Conservation (phyloP, 495 filamentous ascomycete species). For the Lasiosphaeria miniovina region DNA sequence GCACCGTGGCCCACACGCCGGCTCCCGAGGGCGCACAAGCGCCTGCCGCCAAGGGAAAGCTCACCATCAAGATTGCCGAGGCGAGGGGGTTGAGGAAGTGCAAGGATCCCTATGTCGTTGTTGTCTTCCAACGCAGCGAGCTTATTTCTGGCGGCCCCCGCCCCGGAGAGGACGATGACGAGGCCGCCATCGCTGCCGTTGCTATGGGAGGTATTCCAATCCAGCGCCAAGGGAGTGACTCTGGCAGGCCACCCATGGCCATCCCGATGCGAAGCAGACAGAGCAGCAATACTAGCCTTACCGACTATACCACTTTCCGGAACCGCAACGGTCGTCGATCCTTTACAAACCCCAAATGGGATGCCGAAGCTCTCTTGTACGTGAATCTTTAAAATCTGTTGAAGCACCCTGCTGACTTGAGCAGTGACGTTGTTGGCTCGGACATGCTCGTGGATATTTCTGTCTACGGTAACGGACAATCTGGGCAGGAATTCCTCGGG, state of each 20-base stretch:
- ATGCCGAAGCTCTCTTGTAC: slow-evolving; percentile 93
- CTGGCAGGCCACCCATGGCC: slow-evolving; percentile 71
- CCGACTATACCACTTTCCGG: slow-evolving; percentile 68
- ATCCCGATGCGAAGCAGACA: slow-evolving; percentile 95
- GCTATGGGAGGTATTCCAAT: slow-evolving; percentile 58
- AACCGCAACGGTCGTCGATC: slow-evolving; percentile 51
- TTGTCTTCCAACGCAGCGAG: slow-evolving; percentile 94
- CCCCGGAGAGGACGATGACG: slow-evolving; percentile 49
- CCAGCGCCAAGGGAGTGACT: slow-evolving; percentile 66
- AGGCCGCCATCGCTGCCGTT: slow-evolving; percentile 38
- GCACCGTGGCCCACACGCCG: slow-evolving; percentile 40
- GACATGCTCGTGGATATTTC: slow-evolving; percentile 91
- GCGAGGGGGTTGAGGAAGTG: slow-evolving; percentile 77
- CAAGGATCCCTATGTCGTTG: slow-evolving; percentile 89
- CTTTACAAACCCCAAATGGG: slow-evolving; percentile 89
- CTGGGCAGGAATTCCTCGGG: slow-evolving; percentile 86
- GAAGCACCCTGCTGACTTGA: slow-evolving; percentile 31
- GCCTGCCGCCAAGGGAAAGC: slow-evolving; percentile 79
- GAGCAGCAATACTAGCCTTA: slow-evolving; percentile 84
- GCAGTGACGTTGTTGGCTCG: slow-evolving; percentile 89
- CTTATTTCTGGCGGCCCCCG: slow-evolving; percentile 84
- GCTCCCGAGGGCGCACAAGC: slow-evolving; percentile 55
- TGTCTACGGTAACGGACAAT: slow-evolving; percentile 77
- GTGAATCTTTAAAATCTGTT: slow-evolving; percentile 29
- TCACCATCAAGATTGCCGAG: slow-evolving; percentile 83